phyloP scores from a whole-genome alignment of 768 basidiomycete genomes.

The Kwoniella mangroviensis region DNA sequence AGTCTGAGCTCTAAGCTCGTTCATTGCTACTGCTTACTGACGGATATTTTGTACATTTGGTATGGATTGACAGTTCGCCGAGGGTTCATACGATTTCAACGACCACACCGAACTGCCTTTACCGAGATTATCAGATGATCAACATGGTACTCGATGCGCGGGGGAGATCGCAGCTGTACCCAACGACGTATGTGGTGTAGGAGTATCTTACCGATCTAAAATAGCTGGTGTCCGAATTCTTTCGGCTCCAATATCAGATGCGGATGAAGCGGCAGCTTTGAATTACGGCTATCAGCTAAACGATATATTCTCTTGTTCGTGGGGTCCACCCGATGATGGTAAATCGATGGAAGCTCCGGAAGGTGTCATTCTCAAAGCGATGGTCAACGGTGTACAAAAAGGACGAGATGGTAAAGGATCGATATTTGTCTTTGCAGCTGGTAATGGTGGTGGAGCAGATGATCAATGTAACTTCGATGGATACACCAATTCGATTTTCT shows the following conservation, averaged over 20 bases:
- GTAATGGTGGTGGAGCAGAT: constrained; percentile 86
- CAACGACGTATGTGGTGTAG: constrained; percentile 91
- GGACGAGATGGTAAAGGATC: constrained; percentile 89
- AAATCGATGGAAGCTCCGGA: constrained; percentile 91
- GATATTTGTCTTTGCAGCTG: constrained; percentile 95
- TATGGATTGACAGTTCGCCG: constrained; percentile 66
- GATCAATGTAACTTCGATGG: constrained; percentile 99
- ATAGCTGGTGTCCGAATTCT: constrained; percentile 94
- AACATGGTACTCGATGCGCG: constrained; percentile 96
- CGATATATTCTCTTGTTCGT: constrained; percentile 93
- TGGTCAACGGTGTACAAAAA: constrained; percentile 88
- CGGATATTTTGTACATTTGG: no score
- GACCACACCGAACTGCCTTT: constrained; percentile 85
- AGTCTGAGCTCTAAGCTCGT: not conserved
- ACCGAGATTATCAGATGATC: constrained; percentile 85
- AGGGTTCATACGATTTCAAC: constrained; percentile 94
- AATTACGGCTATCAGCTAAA: constrained; percentile 93
- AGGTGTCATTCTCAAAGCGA: constrained; percentile 87
- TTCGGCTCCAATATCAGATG: constrained; percentile 90
- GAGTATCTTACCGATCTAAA: constrained; percentile 87
- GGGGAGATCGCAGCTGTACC: constrained; percentile 93
- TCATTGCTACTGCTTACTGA: not conserved
- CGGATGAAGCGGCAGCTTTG: constrained; percentile 91
- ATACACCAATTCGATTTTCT: constrained; percentile 97
- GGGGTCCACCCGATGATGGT: constrained; percentile 97